Conservation (phyloP, 306 rosid species). For the Rosa lucieae region DNA sequence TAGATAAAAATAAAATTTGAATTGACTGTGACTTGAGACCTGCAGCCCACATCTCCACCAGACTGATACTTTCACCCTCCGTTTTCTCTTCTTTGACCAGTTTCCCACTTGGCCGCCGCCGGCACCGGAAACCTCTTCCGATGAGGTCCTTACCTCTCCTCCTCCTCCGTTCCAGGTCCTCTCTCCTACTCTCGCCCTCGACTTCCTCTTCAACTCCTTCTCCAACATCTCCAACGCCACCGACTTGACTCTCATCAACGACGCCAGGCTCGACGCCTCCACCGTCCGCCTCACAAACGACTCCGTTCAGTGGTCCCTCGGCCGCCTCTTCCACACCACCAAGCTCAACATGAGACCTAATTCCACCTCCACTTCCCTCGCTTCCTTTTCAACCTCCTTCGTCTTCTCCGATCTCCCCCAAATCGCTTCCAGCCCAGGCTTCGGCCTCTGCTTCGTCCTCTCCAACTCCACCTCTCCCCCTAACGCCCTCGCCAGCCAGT, state of each 20-base stretch:
- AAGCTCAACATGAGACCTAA: constrained; percentile 30
- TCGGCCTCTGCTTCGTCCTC: constrained; percentile 79
- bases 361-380: constrained; percentile 32
- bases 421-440: constrained; percentile 65
- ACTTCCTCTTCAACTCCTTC: constrained; percentile 70
- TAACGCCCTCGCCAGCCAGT: constrained; percentile 70
- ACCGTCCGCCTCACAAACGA: constrained; percentile 77
- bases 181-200: constrained; percentile 34
- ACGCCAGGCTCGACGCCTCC: constrained; percentile 52
- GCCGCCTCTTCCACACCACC: constrained; percentile 58
- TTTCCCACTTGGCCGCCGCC: constrained; percentile 2
- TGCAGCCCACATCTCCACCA: not conserved
- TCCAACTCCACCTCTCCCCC: constrained; percentile 70
- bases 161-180: constrained; percentile 12
- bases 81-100: not conserved
- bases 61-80: not conserved
- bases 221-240: constrained; percentile 38
- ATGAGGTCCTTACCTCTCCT: constrained; percentile 24
- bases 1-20: too few relatives aligned
- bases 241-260: constrained; percentile 58
- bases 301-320: constrained; percentile 54
- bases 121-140: constrained; percentile 1
- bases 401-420: constrained; percentile 72
- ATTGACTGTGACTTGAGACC: not conserved
- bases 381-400: constrained; percentile 82